phyloP scores from a whole-genome alignment of 257 asterid genomes.

The Nicotiana undulata region DNA sequence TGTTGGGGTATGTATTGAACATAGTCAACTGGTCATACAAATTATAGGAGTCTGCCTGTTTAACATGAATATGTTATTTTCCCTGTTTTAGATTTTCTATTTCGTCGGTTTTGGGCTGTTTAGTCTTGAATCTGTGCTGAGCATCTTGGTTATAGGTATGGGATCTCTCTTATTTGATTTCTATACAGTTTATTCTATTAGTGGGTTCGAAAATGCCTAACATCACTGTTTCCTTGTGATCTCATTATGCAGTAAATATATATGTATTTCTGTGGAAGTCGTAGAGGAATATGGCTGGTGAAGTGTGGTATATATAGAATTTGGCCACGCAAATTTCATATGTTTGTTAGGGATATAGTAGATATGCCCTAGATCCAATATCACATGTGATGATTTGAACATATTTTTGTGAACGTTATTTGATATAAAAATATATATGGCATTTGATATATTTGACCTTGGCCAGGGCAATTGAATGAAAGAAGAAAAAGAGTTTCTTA shows the following conservation, averaged over 20 bases:
- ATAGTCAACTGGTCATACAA: neutral
- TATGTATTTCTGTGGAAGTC: conserved; percentile 53
- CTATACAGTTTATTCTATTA: neutral
- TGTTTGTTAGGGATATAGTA: too few species aligned
- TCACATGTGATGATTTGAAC: too few species aligned
- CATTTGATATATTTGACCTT: too few species aligned
- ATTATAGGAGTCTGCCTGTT: neutral
- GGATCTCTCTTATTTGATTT: neutral
- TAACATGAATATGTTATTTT: neutral
- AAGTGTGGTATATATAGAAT: neutral
- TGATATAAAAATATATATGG: too few species aligned
- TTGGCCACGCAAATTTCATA: conserved; percentile 4
- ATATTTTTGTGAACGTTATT: too few species aligned
- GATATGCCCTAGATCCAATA: too few species aligned
- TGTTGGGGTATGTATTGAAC: conserved; percentile 70
- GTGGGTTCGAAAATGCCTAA: neutral
- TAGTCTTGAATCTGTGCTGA: conserved; percentile 74
- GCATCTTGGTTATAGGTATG: conserved; percentile 93
- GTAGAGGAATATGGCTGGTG: conserved; percentile 19
- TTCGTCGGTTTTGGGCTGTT: conserved; percentile 90
- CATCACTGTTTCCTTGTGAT: neutral
- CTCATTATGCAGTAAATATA: conserved; percentile 39
- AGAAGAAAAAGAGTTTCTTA: too few species aligned
- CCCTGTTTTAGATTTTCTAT: conserved; percentile 59
- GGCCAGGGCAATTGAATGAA: too few species aligned